Conservation (phyloP, 31 red algal genomes). For the Endocladia muricata region DNA sequence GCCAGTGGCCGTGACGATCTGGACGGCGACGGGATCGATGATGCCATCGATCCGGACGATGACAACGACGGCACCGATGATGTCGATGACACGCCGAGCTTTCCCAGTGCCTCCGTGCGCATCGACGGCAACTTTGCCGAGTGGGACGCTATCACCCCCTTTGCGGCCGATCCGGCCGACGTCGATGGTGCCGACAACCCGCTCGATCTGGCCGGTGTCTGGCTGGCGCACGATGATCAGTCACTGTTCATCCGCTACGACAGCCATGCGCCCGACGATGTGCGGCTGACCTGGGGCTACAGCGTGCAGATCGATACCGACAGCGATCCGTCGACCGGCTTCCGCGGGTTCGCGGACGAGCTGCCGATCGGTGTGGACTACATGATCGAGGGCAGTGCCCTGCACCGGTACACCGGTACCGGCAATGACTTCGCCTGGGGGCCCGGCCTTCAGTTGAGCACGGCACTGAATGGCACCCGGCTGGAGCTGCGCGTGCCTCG, state of each 20-base stretch:
- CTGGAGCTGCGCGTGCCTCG: too few relatives aligned
- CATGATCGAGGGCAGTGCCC: neutral
- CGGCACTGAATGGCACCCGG: neutral
- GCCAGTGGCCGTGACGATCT: too few relatives aligned
- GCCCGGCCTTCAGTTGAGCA: neutral
- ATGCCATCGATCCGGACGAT: neutral
- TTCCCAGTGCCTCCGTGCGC: neutral
- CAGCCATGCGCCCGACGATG: neutral
- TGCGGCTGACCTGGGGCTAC: neutral
- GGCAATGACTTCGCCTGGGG: slow-evolving; percentile 1
- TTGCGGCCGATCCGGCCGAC: neutral
- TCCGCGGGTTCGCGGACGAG: neutral
- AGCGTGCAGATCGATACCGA: neutral
- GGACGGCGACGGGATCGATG: too few relatives aligned
- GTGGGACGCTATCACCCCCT: neutral
- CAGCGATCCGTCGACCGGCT: neutral
- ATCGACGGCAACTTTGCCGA: slow-evolving; percentile 1
- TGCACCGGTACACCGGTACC: neutral
- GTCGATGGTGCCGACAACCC: neutral
- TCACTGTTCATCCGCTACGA: neutral
- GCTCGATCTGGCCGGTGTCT: neutral
- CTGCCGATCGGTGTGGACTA: slow-evolving; percentile 1
- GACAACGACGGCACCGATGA: neutral
- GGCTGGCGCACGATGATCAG: neutral
- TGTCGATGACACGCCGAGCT: neutral